Base-by-base conservation (phyloP, 2,329 filamentous ascomycete genomes). In the Alternaria viburni region DNA sequence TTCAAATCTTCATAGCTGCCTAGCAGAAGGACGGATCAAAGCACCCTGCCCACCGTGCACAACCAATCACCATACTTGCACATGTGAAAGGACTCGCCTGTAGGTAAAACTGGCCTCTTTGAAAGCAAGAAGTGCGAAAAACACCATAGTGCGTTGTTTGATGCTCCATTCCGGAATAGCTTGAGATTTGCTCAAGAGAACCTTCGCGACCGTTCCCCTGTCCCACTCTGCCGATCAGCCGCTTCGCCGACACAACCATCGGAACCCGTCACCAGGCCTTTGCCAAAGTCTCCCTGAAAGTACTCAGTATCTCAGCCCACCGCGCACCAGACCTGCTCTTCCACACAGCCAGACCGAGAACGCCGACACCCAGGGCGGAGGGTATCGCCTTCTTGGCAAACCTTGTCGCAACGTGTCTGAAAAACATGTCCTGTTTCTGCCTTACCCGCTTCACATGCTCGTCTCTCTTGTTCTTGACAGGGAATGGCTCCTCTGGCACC, bases 401-500 rank as follows among this genome's bases (percentile, higher is more conserved):
- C 2, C 12, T 52, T 11, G 7, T 9, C 1, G 46, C 54, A 41
- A 61, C 41, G 28, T 61, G 59, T 36, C 47, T 61, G 21, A 61
- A 47, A 23, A 61, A 61, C 46, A 58, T 58, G n/a, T 58, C 51
- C 46, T 61, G 46, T 13, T 52, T 61, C 13, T 58, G 59, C 36
- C 54, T 57, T 13, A 61, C 59, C 17, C 59, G 36, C 46, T 57
- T 19, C n/a, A 57, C 54, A 23, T 61, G 59, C 19, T 61, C 59
- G 1, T 12, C 59, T 41, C 59, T 61, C n/a, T 67, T 63, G 30
- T 67, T 67, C 46, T 58, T 56, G 28, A 52, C 25, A 5, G 72
- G 72, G 56, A 67, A 73, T 36, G 50, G 52, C 45, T 56, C 51
- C 4, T 68, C 60, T 11, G 69, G 71, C 10, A 72, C 60, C 12